Base-by-base conservation (phyloP, 495 filamentous ascomycete genomes). In the Penicillium mononematosum region DNA sequence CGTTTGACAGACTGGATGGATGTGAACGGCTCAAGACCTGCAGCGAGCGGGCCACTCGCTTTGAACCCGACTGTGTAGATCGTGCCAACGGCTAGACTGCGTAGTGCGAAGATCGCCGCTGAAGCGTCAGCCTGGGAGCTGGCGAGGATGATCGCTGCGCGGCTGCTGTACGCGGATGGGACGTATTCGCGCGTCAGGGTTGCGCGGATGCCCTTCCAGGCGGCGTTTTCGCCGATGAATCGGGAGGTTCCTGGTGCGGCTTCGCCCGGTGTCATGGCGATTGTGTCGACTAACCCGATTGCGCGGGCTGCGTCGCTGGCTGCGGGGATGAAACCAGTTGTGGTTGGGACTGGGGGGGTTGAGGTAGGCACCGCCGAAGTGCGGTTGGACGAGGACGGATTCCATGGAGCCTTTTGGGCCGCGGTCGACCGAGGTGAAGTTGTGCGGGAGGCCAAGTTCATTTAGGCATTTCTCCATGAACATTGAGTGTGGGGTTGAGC, bases 391-490 rank as follows among this genome's bases (percentile, higher is more conserved):
- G 56, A 89, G 81, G 62, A 90, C 83, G 2, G 82, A 73, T 62
- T 90, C 88, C 42, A 85, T 75, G 0, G 83, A 80, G 2, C 80
- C 84, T 58, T 81, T 85, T 9, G 80, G 76, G 1, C 83, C 84
- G 41, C 87, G 79, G 67, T 92, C 89, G 16, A 91, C 82, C n/a
- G 85, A 85, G 29, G 81, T 83, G 64, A 92, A 86, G 53, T 85
- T 84, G 56, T 94, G 90, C 20, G 89, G 89, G n/a, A 94, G 75
- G 19, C 88, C 87, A 20, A 92, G 80, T 68, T 94, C 90, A 66
- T 94, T 94, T 69, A 94, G 86, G 63, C 89, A 92, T 66, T 92
- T 92, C 64, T 91, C 88, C 74, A 89, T 91, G 67, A 92, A 93
- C 66, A 89, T 85, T 14, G 88, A 87, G 62, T 91, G 88, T 0